A percentile compares a stretch with the other conserved stretches of the same genome.
Evolutionary conservation across 345 rosid genomes (phyloP).

Genomic region (Gossypium mustelinum): DNA sequence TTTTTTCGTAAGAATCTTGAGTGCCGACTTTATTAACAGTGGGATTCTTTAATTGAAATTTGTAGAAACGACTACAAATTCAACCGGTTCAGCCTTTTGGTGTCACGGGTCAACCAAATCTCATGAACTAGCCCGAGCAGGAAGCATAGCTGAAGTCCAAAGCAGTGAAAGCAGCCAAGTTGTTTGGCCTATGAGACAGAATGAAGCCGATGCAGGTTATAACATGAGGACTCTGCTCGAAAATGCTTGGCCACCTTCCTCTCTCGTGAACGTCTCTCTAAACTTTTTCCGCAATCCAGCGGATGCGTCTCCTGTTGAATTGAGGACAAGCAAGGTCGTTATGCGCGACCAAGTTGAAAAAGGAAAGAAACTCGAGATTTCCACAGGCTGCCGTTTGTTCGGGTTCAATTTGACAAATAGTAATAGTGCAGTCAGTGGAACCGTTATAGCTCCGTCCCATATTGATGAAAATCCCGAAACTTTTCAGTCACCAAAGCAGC

Average conservation of each 20-base stretch:
- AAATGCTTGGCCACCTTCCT: slow-evolving; percentile 22
- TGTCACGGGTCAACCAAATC: slow-evolving; percentile 39
- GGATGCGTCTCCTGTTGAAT: slow-evolving; percentile 18
- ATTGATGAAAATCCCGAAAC: slow-evolving; percentile 33
- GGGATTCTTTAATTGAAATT: slow-evolving; percentile 13
- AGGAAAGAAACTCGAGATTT: slow-evolving; percentile 32
- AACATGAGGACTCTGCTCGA: slow-evolving; percentile 27
- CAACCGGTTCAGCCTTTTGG: slow-evolving; percentile 45
- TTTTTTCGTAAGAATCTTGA: not conserved
- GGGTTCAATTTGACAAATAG: slow-evolving; percentile 49
- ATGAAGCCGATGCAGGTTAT: slow-evolving; percentile 28
- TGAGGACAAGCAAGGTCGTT: slow-evolving; percentile 23
- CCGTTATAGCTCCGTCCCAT: slow-evolving; percentile 22
- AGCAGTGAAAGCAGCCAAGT: slow-evolving; percentile 34
- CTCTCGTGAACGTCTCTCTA: slow-evolving; percentile 24
- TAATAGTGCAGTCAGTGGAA: slow-evolving; percentile 14
- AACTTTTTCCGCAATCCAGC: slow-evolving; percentile 31
- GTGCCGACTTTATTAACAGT: not conserved
- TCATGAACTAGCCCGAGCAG: slow-evolving; percentile 30
- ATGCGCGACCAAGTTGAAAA: slow-evolving; percentile 30
- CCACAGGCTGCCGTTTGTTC: slow-evolving; percentile 49
- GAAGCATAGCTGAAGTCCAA: slow-evolving; percentile 38
- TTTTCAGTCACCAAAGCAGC: slow-evolving; percentile 19
- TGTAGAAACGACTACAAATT: slow-evolving; percentile 40
- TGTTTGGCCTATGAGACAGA: slow-evolving; percentile 35